A percentile compares a stretch with the other conserved stretches of the same genome.
Conservation (phyloP, 2,329 filamentous ascomycete species). For the Neurospora crassa region DNA sequence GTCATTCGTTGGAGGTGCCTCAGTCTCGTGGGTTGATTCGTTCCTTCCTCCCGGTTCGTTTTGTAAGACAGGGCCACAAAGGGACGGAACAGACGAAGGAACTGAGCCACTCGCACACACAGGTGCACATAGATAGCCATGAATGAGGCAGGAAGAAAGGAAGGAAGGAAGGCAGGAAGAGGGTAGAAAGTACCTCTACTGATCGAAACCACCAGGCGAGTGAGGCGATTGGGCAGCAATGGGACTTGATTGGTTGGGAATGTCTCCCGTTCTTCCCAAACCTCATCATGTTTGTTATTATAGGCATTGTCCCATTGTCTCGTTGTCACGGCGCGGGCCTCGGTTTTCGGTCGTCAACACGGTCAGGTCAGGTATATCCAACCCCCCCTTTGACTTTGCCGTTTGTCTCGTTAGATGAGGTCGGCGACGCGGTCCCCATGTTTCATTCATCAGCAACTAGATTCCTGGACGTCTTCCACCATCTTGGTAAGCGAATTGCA, state of each 20-base stretch:
- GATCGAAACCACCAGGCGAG: not conserved
- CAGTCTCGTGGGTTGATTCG: not conserved
- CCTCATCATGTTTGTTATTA: too few relatives aligned
- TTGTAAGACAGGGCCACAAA: not conserved
- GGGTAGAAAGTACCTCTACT: too few relatives aligned
- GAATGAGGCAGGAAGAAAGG: not conserved
- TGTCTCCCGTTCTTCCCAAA: not conserved
- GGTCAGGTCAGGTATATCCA: not conserved
- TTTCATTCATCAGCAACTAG: not conserved
- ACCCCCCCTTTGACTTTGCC: not conserved
- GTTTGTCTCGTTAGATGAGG: not conserved
- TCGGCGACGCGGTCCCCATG: not conserved
- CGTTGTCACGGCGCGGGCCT: not conserved
- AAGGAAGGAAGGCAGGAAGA: not conserved
- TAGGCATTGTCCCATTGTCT: not conserved
- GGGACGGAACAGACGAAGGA: not conserved
- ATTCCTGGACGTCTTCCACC: not conserved
- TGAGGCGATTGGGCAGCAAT: constrained; percentile 11
- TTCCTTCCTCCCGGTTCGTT: not conserved
- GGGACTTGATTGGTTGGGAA: constrained; percentile 2
- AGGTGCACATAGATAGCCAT: not conserved
- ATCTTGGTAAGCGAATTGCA: not conserved
- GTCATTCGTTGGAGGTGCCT: too few relatives aligned
- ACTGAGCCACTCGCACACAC: not conserved
- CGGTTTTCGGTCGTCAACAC: not conserved